Conservation (phyloP, 2,329 filamentous ascomycete genomes). For the Colletotrichum nymphaeae region DNA sequence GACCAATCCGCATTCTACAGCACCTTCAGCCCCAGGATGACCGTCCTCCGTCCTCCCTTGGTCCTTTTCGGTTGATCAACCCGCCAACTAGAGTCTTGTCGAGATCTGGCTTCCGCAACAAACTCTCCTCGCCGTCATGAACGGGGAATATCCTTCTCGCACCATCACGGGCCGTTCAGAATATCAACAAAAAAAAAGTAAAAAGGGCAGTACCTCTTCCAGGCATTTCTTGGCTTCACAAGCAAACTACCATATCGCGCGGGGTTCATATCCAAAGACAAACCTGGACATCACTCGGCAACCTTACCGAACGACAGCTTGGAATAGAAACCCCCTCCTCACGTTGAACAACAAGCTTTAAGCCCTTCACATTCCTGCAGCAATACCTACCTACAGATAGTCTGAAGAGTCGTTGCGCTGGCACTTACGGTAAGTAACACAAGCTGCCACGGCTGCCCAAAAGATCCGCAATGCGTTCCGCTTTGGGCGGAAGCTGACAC, state of each 20-base stretch:
- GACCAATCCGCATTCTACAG: background rate
- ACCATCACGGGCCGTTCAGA: background rate
- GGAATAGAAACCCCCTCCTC: background rate
- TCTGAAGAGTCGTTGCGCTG: background rate
- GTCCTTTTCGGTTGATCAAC: background rate
- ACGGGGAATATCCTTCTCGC: background rate
- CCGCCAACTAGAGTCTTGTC: background rate
- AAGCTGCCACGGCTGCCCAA: background rate
- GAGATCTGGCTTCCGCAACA: background rate
- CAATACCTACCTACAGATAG: background rate
- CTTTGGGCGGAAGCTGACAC: conserved; percentile 23
- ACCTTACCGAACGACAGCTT: background rate
- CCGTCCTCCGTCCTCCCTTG: conserved; percentile 3
- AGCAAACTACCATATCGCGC: background rate
- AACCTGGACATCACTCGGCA: background rate
- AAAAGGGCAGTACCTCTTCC: too few relatives aligned
- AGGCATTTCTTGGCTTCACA: background rate
- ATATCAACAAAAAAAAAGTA: too few relatives aligned
- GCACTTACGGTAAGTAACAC: background rate
- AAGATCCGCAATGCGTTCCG: background rate
- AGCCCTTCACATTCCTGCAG: background rate
- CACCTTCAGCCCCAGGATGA: conserved; percentile 7
- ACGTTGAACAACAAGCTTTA: background rate
- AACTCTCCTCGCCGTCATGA: background rate
- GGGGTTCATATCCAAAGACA: background rate